Evolutionary conservation across 106 monocot genomes (phyloP).

Genomic region (Platanthera guangdongensis): DNA sequence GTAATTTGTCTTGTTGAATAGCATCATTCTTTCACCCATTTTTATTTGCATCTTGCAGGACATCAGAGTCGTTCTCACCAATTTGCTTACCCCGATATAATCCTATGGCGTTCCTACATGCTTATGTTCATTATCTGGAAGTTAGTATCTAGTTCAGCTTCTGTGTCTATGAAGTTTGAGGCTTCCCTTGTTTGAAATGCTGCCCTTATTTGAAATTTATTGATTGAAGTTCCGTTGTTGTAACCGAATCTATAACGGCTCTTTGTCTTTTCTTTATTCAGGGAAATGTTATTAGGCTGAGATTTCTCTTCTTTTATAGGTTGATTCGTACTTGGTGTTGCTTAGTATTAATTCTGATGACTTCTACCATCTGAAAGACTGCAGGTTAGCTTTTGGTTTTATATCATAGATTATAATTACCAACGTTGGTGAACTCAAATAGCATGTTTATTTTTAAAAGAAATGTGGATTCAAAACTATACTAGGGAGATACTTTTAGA

Average conservation of each 20-base stretch:
- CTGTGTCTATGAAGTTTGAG: not conserved
- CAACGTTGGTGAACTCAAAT: not conserved
- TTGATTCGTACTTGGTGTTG: conserved; percentile 76
- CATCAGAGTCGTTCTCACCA: conserved; percentile 94
- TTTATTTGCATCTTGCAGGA: conserved; percentile 51
- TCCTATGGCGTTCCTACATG: conserved; percentile 95
- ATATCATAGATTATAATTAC: not conserved
- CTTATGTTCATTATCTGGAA: conserved; percentile 90
- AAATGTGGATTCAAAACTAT: not conserved
- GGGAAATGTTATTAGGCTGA: not conserved
- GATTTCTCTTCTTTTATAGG: conserved; percentile 37
- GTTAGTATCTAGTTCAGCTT: conserved; percentile 45
- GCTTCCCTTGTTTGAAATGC: not conserved
- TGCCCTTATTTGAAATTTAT: not conserved
- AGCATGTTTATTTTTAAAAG: not conserved
- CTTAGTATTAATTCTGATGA: conserved; percentile 79
- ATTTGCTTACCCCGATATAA: conserved; percentile 95
- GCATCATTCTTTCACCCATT: not conserved
- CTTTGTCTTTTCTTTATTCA: not conserved
- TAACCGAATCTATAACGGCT: not conserved
- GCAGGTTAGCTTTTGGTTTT: conserved; percentile 43
- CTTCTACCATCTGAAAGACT: conserved; percentile 94
- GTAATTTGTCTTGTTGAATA: conserved; percentile 2
- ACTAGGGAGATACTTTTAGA: not conserved
- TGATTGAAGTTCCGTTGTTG: not conserved